Evolutionary conservation across 352 stramenopile genomes (phyloP).

Genomic region (Globisporangium radiosum): DNA sequence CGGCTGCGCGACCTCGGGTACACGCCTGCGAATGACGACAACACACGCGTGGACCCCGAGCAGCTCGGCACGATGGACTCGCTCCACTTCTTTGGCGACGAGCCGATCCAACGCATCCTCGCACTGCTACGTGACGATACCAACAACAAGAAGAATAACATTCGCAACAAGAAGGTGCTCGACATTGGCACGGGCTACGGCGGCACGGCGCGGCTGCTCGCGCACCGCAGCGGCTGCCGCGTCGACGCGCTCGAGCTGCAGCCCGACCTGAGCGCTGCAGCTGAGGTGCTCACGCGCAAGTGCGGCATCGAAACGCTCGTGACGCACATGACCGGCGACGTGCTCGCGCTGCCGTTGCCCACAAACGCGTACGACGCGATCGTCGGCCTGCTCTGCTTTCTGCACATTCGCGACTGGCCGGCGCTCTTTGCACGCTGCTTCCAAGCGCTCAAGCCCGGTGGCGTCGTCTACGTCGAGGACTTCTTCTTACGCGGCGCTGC

Average conservation of each 20-base stretch:
- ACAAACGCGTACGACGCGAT: slow-evolving; percentile 44
- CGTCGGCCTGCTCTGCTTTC: slow-evolving; percentile 63
- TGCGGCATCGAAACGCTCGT: slow-evolving; percentile 43
- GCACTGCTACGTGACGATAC: slow-evolving; percentile 19
- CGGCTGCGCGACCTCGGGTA: slow-evolving; percentile 30
- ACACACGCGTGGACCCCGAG: slow-evolving; percentile 35
- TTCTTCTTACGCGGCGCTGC: slow-evolving; percentile 42
- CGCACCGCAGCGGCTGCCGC: slow-evolving; percentile 49
- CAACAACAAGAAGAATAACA: background rate
- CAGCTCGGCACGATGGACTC: slow-evolving; percentile 44
- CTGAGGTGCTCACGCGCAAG: slow-evolving; percentile 43
- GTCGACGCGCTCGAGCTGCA: slow-evolving; percentile 79
- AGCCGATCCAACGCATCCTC: slow-evolving; percentile 45
- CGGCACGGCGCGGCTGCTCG: slow-evolving; percentile 80
- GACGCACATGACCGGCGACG: slow-evolving; percentile 56
- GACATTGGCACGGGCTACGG: slow-evolving; percentile 89
- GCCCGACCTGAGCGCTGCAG: slow-evolving; percentile 57
- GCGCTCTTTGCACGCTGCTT: slow-evolving; percentile 56
- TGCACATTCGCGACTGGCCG: slow-evolving; percentile 66
- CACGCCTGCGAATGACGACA: slow-evolving; percentile 8
- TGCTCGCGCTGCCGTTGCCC: slow-evolving; percentile 32
- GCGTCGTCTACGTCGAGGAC: slow-evolving; percentile 74
- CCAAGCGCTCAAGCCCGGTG: slow-evolving; percentile 48
- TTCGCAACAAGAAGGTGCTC: slow-evolving; percentile 35
- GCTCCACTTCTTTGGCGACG: slow-evolving; percentile 62